Evolutionary conservation across 208 protist genomes (phyloP).

Genomic region (Leishmania braziliensis): DNA sequence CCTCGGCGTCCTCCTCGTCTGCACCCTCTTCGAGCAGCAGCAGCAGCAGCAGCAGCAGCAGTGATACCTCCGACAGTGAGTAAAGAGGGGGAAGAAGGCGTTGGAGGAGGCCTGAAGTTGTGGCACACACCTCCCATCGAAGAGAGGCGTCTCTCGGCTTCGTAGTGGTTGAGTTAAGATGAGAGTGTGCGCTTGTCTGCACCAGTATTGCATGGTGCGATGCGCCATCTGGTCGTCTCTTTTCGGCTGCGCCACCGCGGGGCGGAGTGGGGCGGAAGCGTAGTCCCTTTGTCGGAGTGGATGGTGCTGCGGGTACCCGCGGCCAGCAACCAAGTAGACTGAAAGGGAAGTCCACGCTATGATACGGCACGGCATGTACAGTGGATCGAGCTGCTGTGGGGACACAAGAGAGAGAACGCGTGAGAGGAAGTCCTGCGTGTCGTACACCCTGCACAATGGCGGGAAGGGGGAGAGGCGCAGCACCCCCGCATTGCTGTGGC

Average conservation of each 20-base stretch:
- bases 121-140: background rate
- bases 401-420: background rate
- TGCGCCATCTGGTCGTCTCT: background rate
- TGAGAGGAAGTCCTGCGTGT: background rate
- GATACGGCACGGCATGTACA: too few species aligned
- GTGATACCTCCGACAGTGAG: conserved; percentile 17
- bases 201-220: background rate
- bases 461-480: background rate
- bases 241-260: background rate
- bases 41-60: conserved; percentile 2
- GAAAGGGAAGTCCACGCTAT: background rate
- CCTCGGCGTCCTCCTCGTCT: background rate
- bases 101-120: background rate
- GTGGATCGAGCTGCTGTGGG: too few species aligned
- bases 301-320: background rate
- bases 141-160: background rate
- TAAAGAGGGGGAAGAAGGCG: background rate
- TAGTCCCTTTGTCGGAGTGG: background rate
- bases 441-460: too few species aligned
- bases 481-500: too few species aligned
- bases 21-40: background rate
- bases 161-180: background rate
- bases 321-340: background rate
- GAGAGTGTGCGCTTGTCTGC: background rate
- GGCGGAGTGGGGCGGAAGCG: background rate